Percentiles rank a stretch among this genome's conserved stretches.
These are phyloP conservation scores for Pascua sp. DNA, from an alignment of 1,284 basidiomycete genomes.

Conservation along the genomic window DNA sequence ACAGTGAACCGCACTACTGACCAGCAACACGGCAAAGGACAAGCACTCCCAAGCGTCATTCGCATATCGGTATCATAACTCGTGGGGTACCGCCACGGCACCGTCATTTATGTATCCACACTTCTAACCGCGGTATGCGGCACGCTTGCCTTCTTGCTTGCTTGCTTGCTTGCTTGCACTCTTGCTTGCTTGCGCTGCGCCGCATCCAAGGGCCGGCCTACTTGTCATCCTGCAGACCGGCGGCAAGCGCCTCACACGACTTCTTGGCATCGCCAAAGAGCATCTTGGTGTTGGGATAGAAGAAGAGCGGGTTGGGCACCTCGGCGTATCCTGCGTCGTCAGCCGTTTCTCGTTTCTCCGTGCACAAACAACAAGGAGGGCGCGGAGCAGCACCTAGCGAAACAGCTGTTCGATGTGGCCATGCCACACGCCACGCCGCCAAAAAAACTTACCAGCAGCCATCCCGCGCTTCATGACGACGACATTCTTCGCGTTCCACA, in stretches of 20 bases:
- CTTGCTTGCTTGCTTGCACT: too few relatives aligned
- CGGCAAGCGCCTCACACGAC: conserved; percentile 63
- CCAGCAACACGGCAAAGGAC: too few relatives aligned
- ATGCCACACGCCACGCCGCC: neutral
- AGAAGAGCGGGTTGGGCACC: conserved; percentile 85
- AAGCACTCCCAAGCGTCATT: too few relatives aligned
- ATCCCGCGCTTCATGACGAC: conserved; percentile 85
- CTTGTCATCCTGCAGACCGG: conserved; percentile 32
- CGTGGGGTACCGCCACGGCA: too few relatives aligned
- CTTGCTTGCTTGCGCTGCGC: too few relatives aligned
- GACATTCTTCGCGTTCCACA: conserved; percentile 85
- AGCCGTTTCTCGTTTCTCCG: too few relatives aligned
- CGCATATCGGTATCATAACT: too few relatives aligned
- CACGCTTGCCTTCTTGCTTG: too few relatives aligned
- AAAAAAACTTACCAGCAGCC: conserved; percentile 47
- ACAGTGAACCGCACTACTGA: too few relatives aligned
- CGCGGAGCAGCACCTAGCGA: neutral
- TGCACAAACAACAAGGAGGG: too few relatives aligned
- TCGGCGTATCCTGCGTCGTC: conserved; percentile 56
- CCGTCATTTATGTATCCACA: too few relatives aligned
- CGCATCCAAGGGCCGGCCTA: neutral
- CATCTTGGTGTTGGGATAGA: conserved; percentile 81
- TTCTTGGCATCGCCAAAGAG: conserved; percentile 82
- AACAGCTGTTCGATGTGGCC: neutral
- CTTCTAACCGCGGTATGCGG: too few relatives aligned